Percentiles rank a stretch among this genome's conserved stretches.
Conservation (phyloP, 1,139 yeast species). For the Pichia sp. region DNA sequence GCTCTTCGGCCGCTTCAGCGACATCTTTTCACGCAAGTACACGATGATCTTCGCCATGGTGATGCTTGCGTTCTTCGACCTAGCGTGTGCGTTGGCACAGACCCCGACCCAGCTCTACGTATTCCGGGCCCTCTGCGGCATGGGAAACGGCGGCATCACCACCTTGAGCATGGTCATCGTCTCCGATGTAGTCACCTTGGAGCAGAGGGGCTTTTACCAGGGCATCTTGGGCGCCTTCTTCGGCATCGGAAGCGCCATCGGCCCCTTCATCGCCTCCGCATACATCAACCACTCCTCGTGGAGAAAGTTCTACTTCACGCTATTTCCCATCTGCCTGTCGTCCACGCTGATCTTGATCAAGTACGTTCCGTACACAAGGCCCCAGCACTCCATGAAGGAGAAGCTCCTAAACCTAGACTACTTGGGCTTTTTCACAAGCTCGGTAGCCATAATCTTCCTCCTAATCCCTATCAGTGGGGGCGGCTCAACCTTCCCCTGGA, state of each 20-base stretch:
- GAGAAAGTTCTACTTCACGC: constrained; percentile 45
- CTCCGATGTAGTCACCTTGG: constrained; percentile 46
- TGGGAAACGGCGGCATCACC: constrained; percentile 50
- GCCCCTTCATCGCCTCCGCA: constrained; percentile 53
- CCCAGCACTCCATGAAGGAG: constrained; percentile 2
- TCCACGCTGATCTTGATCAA: constrained; percentile 7
- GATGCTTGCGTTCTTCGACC: constrained; percentile 21
- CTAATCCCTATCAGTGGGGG: constrained; percentile 52
- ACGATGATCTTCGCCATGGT: constrained; percentile 39
- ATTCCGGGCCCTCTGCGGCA: constrained; percentile 48
- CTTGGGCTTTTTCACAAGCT: constrained; percentile 43
- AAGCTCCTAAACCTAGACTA: constrained; percentile 43
- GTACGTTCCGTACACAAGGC: constrained; percentile 15
- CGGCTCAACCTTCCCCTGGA: constrained; percentile 49
- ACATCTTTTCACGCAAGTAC: constrained; percentile 45
- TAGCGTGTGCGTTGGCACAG: constrained; percentile 40
- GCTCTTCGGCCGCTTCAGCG: constrained; percentile 25
- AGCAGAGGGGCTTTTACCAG: constrained; percentile 46
- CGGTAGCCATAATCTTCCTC: constrained; percentile 41
- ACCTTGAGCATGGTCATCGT: constrained; percentile 44
- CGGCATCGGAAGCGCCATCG: constrained; percentile 53
- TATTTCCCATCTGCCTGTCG: constrained; percentile 38
- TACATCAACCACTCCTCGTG: constrained; percentile 42
- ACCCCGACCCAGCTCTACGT: constrained; percentile 40
- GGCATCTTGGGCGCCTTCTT: constrained; percentile 44